Evolutionary conservation across 2,329 filamentous ascomycete species (phyloP).

Genomic region (Colletotrichum agaves): DNA sequence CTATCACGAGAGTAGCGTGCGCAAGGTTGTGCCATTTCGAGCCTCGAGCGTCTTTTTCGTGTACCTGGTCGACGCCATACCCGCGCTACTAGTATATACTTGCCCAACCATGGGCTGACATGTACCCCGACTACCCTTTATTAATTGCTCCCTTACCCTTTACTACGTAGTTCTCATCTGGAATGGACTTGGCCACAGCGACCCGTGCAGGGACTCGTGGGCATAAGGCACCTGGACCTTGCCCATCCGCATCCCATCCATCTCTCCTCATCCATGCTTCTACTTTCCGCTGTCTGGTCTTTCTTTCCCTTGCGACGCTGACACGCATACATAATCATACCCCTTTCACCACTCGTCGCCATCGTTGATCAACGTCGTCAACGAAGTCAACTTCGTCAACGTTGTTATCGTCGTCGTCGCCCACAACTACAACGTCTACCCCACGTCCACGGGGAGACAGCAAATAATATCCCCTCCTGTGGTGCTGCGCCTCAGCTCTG

Average conservation of each 20-base stretch:
- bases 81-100: not conserved
- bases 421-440: not conserved
- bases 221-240: constrained; percentile 16
- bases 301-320: not conserved
- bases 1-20: not conserved
- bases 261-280: not conserved
- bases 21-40: not conserved
- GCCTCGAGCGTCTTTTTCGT: not conserved
- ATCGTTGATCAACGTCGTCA: not conserved
- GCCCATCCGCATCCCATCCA: constrained; percentile 16
- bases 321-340: constrained; percentile 19
- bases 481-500: constrained; percentile 14
- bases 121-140: constrained; percentile 14
- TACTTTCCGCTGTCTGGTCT: not conserved
- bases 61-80: not conserved
- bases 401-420: not conserved
- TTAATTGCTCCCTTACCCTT: not conserved
- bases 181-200: constrained; percentile 11
- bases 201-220: constrained; percentile 23
- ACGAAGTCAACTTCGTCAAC: not conserved
- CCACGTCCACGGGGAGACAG: not conserved
- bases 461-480: not conserved
- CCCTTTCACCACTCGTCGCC: not conserved
- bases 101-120: constrained; percentile 12
- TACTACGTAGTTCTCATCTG: constrained; percentile 8